phyloP scores from a whole-genome alignment of 495 filamentous ascomycete species.

The Sporormia fimetaria region DNA sequence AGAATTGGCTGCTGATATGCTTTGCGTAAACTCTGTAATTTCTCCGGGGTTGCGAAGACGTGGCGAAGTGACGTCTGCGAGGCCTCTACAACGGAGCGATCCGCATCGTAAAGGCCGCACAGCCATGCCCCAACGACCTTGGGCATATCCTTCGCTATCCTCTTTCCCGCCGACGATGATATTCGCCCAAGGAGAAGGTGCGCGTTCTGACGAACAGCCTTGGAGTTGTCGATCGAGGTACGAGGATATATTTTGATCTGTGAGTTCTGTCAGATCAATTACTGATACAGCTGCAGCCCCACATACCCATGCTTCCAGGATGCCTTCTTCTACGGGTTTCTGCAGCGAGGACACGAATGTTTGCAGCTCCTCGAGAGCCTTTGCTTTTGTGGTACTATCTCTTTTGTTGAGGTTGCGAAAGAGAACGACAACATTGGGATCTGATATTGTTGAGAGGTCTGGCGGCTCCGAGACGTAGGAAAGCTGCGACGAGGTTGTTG shows the following conservation, averaged over 20 bases:
- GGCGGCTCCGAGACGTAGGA: slow-evolving; percentile 82
- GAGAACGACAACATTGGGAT: slow-evolving; percentile 69
- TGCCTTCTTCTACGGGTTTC: slow-evolving; percentile 56
- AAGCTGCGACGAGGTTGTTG: slow-evolving; percentile 44
- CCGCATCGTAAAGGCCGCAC: slow-evolving; percentile 74
- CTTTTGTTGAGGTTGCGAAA: slow-evolving; percentile 91
- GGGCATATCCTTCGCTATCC: slow-evolving; percentile 65
- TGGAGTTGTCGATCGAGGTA: slow-evolving; percentile 72
- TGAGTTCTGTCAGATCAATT: too few relatives aligned
- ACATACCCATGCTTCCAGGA: slow-evolving; percentile 88
- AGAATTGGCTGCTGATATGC: slow-evolving; percentile 64
- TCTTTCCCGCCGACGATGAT: slow-evolving; percentile 59
- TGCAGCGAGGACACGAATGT: slow-evolving; percentile 44
- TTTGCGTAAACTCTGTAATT: slow-evolving; percentile 61
- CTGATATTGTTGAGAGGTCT: slow-evolving; percentile 63
- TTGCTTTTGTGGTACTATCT: slow-evolving; percentile 84
- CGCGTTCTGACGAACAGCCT: slow-evolving; percentile 75
- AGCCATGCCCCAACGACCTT: slow-evolving; percentile 77
- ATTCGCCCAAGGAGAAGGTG: slow-evolving; percentile 65
- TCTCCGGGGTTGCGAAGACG: slow-evolving; percentile 69
- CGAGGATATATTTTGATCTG: slow-evolving; percentile 80
- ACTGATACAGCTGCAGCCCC: too few relatives aligned
- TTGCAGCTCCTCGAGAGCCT: slow-evolving; percentile 78
- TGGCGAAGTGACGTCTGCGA: slow-evolving; percentile 61
- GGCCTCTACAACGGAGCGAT: slow-evolving; percentile 57